Evolutionary conservation across 768 basidiomycete species (phyloP), one percentile per base, ranked within the genome.

Genomic region (Suillus brevipes): DNA sequence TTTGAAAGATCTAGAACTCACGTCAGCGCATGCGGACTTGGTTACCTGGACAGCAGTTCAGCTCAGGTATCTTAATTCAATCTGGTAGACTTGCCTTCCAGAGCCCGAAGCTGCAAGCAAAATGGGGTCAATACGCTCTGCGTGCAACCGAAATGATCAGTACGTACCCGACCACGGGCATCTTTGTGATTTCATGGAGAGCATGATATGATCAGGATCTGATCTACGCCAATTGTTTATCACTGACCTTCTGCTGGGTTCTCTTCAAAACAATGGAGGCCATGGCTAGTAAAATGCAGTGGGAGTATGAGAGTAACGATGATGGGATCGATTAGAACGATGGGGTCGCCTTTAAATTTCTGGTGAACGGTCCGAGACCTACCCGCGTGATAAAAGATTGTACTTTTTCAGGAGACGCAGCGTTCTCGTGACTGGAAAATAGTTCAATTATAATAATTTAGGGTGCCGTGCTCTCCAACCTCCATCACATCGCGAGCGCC

Each of bases 81-180:
- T 47, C 40, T n/a, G 59, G 13, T 37, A 20, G n/a, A 72, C 76
- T 59, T 68, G 84, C 89, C 83, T 90, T 89, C 89, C 89, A 90
- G 62, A 89, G 81, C 65, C 89, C 89, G 69, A 89, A 83, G 72
- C 89, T 90, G 65, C n/a, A 34, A 63, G 10, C 36, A 7, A 28
- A 64, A 20, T 42, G 47, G 60, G 31, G 64, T 56, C 16, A 37
- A 38, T 55, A 13, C n/a, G 61, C 56, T 69, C 42, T 67, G 10
- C 10, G 14, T 50, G 47, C 53, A 23, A 64, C 7, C 56, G 31
- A 61, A 55, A 56, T 31, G 31, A 67, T 67, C 42, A 65, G 43
- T 53, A 61, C 70, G 57, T 64, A 89, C 89, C 89, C 89, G 60
- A 90, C 84, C 53, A 86, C 76, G 71, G 89, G 89, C 89, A 90